phyloP scores from a whole-genome alignment of 2,329 filamentous ascomycete genomes.

The Fusarium sp. region DNA sequence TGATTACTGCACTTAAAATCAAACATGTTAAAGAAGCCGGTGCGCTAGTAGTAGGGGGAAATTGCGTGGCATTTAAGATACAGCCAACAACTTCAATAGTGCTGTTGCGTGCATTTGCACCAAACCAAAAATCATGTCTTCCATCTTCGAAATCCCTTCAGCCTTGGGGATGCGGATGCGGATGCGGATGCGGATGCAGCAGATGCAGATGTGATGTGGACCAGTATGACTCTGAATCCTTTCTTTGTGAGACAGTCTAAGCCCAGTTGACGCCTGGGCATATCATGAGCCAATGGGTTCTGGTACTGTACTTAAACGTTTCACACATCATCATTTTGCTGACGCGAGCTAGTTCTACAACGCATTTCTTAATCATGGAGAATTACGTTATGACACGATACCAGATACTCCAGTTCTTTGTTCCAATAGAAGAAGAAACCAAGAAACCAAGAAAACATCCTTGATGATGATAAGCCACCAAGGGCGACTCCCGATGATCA shows the following conservation, averaged over 20 bases:
- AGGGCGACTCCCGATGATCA: neutral
- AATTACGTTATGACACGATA: neutral
- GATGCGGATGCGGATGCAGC: constrained; percentile 16
- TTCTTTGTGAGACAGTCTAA: constrained; percentile 1
- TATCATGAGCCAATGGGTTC: constrained; percentile 9
- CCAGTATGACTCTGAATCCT: neutral
- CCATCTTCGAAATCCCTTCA: constrained; percentile 3
- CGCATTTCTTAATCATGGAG: neutral
- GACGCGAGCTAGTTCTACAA: constrained; percentile 6
- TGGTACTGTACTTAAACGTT: constrained; percentile 26
- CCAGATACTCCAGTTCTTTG: neutral
- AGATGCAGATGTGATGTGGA: constrained; percentile 2
- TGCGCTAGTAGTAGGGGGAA: constrained; percentile 26
- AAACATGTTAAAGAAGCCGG: neutral
- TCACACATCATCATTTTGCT: constrained; percentile 23
- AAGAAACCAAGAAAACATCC: neutral
- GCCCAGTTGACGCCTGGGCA: constrained; percentile 5
- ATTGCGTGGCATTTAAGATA: constrained; percentile 29
- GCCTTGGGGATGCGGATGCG: constrained; percentile 15
- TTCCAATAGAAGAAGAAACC: neutral
- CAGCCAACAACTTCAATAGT: constrained; percentile 7
- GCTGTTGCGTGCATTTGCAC: constrained; percentile 5
- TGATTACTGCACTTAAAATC: constrained; percentile 1
- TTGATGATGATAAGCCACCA: neutral
- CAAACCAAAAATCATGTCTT: too few species aligned